Evolutionary conservation across 208 protist species (phyloP).

Genomic region (Vickermania ingenoplastis): DNA sequence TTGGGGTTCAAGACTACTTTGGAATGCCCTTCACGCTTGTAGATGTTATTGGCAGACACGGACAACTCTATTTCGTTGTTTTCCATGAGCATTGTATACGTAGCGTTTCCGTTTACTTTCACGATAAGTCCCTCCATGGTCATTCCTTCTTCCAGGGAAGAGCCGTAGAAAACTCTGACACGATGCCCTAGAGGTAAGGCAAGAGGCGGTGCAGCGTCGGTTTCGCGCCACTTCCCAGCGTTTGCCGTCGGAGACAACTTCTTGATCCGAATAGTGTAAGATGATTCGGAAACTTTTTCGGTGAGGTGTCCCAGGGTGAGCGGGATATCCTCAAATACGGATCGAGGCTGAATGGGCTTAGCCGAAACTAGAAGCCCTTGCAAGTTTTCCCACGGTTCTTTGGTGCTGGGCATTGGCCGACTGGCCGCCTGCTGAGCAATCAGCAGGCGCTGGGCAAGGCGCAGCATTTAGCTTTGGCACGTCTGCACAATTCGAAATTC

Average conservation of each 20-base stretch:
- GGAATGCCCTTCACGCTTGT: constrained; percentile 21
- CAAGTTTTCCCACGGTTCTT: constrained; percentile 29
- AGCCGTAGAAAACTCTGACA: constrained; percentile 1
- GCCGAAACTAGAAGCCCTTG: constrained; percentile 46
- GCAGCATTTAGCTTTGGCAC: too few relatives aligned
- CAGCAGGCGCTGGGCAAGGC: background rate
- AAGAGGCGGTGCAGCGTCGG: background rate
- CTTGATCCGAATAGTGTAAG: constrained; percentile 19
- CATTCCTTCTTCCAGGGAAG: constrained; percentile 3
- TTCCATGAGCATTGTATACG: constrained; percentile 44
- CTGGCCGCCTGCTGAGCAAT: background rate
- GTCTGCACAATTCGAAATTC: constrained; percentile 2
- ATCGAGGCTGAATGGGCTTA: constrained; percentile 25
- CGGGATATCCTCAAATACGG: constrained; percentile 36
- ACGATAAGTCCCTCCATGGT: constrained; percentile 36
- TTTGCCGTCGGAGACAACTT: background rate
- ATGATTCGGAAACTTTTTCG: constrained; percentile 23
- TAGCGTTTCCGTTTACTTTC: constrained; percentile 30
- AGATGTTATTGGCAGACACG: constrained; percentile 31
- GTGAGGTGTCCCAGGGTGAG: constrained; percentile 39
- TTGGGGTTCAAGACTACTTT: constrained; percentile 44
- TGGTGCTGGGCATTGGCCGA: constrained; percentile 10
- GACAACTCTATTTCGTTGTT: constrained; percentile 30
- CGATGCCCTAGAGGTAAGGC: background rate
- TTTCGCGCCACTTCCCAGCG: background rate